These are phyloP conservation scores for Hypholoma sublateritium DNA, from an alignment of 768 basidiomycete genomes.

Conservation along the genomic window DNA sequence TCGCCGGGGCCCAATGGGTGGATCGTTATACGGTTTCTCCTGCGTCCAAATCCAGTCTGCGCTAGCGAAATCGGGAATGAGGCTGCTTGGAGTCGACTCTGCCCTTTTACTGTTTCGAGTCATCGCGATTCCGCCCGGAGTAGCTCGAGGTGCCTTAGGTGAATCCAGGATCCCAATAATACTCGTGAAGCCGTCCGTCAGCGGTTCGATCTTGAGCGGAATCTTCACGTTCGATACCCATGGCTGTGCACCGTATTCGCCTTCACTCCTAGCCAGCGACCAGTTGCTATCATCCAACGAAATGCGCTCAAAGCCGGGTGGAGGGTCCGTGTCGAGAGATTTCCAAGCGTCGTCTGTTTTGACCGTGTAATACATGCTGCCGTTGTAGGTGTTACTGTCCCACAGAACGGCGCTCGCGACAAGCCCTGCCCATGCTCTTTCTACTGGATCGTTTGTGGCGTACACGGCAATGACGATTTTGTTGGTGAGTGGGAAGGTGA, in stretches of 20 bases:
- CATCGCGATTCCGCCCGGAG: background rate
- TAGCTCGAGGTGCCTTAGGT: background rate
- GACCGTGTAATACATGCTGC: slow-evolving; percentile 27
- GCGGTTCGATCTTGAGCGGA: background rate
- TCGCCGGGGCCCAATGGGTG: background rate
- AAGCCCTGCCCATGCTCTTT: slow-evolving; percentile 18
- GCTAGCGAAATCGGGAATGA: background rate
- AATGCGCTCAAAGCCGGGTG: slow-evolving; percentile 26
- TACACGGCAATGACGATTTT: slow-evolving; percentile 30
- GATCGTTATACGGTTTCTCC: background rate
- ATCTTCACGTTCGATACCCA: background rate
- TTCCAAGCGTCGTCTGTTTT: slow-evolving; percentile 31
- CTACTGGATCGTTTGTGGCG: slow-evolving; percentile 12
- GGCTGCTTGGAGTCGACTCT: background rate
- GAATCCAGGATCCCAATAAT: background rate
- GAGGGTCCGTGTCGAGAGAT: slow-evolving; percentile 13
- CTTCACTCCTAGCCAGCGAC: slow-evolving; percentile 25
- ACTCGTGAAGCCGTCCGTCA: background rate
- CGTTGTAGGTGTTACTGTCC: slow-evolving; percentile 23
- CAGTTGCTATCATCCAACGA: slow-evolving; percentile 29
- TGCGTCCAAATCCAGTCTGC: slow-evolving; percentile 8
- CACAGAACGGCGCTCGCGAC: slow-evolving; percentile 21
- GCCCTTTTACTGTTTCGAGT: background rate
- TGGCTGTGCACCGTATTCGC: background rate
- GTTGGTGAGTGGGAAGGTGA: slow-evolving; percentile 21